Base-by-base conservation (phyloP, 192 early-diverging fungal genomes). In the Podila horticola region DNA sequence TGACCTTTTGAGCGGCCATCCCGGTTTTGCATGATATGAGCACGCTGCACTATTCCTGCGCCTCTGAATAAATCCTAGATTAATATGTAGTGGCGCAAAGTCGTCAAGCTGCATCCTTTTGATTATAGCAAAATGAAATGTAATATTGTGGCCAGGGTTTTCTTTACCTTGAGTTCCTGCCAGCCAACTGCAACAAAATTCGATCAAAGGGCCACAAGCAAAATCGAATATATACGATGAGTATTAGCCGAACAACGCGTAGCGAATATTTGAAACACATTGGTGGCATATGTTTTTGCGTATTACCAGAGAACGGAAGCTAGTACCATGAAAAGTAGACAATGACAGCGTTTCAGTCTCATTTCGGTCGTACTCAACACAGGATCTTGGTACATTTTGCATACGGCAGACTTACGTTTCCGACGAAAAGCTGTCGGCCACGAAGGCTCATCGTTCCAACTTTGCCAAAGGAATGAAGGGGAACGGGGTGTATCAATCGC, bases 1-100 rank as follows among this genome's bases (percentile, higher is more conserved):
- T 90, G 91, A 17, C 92, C 92, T 79, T 91, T 92, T 33, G 91
- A 91, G 20, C 88, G 76, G 33, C 91, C 83, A 55, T 85, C 84
- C 11, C 75, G 66, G 33, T 79, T 75, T 62, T 64, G 74, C 70
- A 85, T 83, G 28, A 92, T 86, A 66, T 92, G 88, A 52, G 88
- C 86, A 20, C 90, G 88, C 45, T 87, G 83, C 8, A 91, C 88
- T 24, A 69, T 75, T 49, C 91, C 92, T 29, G 88, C 83, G 33
- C 86, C 71, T 60, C 89, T 82, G 76, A 93, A 90, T 33, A 86
- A 50, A 58, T 85, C 85, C 84, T 86, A 66, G 34, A 55, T 7
- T 55, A 26, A 26, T 6, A 26, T 10, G 5, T n/a, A 55, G 52
- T 55, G 10, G 3, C n/a, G 24, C 52, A 55, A 49, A 1, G 20